These are phyloP conservation scores for Penicillium rolfsii DNA, from an alignment of 2,329 filamentous ascomycete species.

Conservation along the genomic window DNA sequence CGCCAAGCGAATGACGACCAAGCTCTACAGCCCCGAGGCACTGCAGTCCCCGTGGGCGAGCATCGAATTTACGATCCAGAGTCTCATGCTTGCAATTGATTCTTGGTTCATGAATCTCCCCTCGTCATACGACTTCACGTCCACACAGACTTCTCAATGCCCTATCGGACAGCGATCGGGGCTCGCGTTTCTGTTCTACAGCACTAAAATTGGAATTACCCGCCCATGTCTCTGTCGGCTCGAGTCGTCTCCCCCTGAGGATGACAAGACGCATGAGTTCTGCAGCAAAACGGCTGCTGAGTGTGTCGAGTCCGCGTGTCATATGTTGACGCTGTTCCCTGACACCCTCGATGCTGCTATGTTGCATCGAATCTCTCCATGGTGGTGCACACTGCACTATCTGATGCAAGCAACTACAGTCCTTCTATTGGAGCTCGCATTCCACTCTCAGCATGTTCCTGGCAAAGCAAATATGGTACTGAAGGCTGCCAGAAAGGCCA, in stretches of 20 bases:
- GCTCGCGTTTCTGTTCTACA: constrained; percentile 49
- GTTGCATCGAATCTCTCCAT: constrained; percentile 45
- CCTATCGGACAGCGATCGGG: constrained; percentile 42
- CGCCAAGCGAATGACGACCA: constrained; percentile 42
- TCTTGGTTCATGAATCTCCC: constrained; percentile 47
- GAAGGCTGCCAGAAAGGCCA: constrained; percentile 40
- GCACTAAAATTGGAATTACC: constrained; percentile 48
- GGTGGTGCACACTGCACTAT: constrained; percentile 52
- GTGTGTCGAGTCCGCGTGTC: constrained; percentile 49
- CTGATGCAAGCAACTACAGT: constrained; percentile 50
- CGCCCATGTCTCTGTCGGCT: constrained; percentile 49
- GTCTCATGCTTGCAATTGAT: constrained; percentile 44
- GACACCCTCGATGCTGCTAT: constrained; percentile 42
- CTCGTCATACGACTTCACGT: constrained; percentile 45
- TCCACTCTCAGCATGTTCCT: constrained; percentile 48
- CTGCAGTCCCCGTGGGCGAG: constrained; percentile 42
- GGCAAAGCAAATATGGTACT: constrained; percentile 43
- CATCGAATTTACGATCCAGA: constrained; percentile 43
- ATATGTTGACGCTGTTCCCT: constrained; percentile 46
- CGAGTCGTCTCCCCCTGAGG: constrained; percentile 39
- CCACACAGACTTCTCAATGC: constrained; percentile 41
- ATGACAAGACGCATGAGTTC: constrained; percentile 40
- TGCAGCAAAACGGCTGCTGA: constrained; percentile 44
- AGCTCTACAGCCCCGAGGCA: constrained; percentile 46
- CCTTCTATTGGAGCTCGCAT: constrained; percentile 49